Evolutionary conservation across 345 rosid genomes (phyloP).

Genomic region (Salix suchowensis): DNA sequence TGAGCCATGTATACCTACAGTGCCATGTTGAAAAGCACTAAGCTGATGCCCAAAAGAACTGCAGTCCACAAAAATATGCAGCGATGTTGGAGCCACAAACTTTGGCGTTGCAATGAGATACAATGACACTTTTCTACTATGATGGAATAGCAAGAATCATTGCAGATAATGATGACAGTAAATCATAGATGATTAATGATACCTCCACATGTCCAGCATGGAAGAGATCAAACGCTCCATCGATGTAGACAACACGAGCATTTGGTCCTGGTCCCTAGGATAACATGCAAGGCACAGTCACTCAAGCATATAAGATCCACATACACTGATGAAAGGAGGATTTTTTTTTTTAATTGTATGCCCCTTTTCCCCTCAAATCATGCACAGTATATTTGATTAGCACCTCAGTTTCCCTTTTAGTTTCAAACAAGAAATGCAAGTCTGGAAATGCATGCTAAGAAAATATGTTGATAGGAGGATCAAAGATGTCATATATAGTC

Average conservation of each 20-base stretch:
- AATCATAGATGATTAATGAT: conserved; percentile 3
- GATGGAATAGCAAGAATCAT: background rate
- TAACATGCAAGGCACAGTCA: background rate
- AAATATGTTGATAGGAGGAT: background rate
- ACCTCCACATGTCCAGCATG: conserved; percentile 99
- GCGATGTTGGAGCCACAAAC: background rate
- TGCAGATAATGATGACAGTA: conserved; percentile 6
- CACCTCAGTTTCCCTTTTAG: background rate
- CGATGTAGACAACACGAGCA: conserved; percentile 80
- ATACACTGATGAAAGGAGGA: background rate
- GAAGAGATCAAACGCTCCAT: conserved; percentile 96
- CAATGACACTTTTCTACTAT: background rate
- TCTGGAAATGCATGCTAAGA: background rate
- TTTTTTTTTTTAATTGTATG: background rate
- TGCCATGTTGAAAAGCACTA: background rate
- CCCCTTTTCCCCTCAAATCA: background rate
- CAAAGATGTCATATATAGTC: background rate
- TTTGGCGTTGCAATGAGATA: background rate
- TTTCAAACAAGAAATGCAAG: background rate
- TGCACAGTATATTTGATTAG: background rate
- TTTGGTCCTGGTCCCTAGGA: conserved; percentile 82
- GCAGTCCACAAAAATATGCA: background rate
- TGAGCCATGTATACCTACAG: background rate
- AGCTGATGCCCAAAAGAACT: background rate
- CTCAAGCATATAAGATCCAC: background rate